A percentile compares a stretch with the other conserved stretches of the same genome.
Conservation (phyloP, 345 rosid genomes). For the Arabis alpina region DNA sequence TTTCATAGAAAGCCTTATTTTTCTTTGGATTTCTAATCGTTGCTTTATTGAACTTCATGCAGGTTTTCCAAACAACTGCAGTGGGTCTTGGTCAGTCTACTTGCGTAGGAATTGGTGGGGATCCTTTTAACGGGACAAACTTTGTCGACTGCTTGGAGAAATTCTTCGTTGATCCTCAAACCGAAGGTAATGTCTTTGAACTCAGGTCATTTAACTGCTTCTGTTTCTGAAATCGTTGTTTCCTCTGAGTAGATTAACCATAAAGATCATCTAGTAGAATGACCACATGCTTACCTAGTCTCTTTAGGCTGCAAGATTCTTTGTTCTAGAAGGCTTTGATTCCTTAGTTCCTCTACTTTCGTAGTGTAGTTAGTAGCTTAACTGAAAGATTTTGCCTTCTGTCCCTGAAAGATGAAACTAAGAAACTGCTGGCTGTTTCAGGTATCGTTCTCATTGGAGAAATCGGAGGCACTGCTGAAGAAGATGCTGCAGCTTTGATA, state of each 20-base stretch:
- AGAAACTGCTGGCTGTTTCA: conserved; percentile 43
- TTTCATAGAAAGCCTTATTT: neutral
- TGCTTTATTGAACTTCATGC: conserved; percentile 18
- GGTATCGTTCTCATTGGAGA: conserved; percentile 96
- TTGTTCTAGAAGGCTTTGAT: conserved; percentile 4
- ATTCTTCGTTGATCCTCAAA: conserved; percentile 88
- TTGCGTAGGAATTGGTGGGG: conserved; percentile 97
- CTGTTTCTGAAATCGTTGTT: neutral
- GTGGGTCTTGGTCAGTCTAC: conserved; percentile 98
- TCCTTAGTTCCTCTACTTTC: conserved; percentile 1
- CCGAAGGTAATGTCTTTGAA: conserved; percentile 69
- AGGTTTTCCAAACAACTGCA: conserved; percentile 98
- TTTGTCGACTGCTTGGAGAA: conserved; percentile 85
- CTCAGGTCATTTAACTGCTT: neutral
- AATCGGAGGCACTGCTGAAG: conserved; percentile 99
- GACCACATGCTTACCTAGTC: neutral
- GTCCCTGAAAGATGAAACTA: conserved; percentile 12
- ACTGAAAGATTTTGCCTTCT: conserved; percentile 4
- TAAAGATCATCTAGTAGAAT: conserved; percentile 9
- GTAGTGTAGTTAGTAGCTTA: conserved; percentile 15
- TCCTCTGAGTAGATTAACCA: neutral
- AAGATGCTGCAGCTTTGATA: conserved; percentile 92
- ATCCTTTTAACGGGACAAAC: conserved; percentile 97
- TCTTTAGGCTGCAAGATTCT: conserved; percentile 16
- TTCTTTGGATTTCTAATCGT: conserved; percentile 3